A percentile compares a stretch with the other conserved stretches of the same genome.
Conservation (phyloP, 1,139 yeast species). For the Saccharomycopsis crataegensis region DNA sequence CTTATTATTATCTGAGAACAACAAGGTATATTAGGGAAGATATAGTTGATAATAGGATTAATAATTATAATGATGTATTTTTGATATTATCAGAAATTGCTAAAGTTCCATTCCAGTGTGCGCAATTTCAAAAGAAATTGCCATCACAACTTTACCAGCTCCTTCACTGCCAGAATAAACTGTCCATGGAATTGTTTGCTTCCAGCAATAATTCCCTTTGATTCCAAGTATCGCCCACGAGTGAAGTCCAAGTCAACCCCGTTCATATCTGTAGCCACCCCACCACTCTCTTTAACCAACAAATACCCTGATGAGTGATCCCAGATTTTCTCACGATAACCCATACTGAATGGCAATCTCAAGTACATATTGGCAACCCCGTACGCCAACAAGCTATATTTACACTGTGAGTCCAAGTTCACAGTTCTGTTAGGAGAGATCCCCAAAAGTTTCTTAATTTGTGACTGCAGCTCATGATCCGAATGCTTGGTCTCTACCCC, state of each 20-base stretch:
- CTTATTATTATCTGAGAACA: not conserved
- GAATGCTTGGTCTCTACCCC: constrained; percentile 98
- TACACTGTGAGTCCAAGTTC: constrained; percentile 91
- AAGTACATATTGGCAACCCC: constrained; percentile 92
- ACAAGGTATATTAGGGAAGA: not conserved
- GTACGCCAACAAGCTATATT: constrained; percentile 82
- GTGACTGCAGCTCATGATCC: constrained; percentile 79
- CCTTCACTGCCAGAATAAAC: constrained; percentile 54
- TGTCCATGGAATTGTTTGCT: constrained; percentile 50
- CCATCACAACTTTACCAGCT: not conserved
- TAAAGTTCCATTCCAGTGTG: not conserved
- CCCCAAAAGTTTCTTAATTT: constrained; percentile 58
- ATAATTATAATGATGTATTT: not conserved
- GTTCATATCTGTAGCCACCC: constrained; percentile 74
- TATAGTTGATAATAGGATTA: not conserved
- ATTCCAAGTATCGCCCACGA: constrained; percentile 69
- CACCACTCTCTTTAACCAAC: constrained; percentile 85
- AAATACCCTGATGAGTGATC: constrained; percentile 97
- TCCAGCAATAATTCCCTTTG: constrained; percentile 91
- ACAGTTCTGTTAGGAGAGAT: constrained; percentile 43
- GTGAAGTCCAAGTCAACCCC: constrained; percentile 78
- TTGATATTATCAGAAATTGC: not conserved
- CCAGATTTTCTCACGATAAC: constrained; percentile 93
- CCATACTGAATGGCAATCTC: constrained; percentile 70
- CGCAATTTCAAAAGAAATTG: too few relatives aligned